phyloP scores from a whole-genome alignment of 2,329 filamentous ascomycete species.

The Biscogniauxia marginata region DNA sequence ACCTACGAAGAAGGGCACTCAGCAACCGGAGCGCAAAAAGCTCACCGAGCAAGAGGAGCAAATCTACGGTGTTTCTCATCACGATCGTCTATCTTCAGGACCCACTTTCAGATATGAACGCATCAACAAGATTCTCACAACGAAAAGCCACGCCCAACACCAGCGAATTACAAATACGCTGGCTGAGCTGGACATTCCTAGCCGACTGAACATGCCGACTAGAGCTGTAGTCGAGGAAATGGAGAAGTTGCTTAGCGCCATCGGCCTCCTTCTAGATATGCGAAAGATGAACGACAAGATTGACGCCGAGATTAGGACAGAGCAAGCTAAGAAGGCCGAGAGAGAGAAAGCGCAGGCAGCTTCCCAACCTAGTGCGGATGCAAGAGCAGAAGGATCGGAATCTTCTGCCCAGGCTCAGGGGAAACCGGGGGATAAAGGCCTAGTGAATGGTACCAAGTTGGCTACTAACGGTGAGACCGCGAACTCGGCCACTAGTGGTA shows the following conservation, averaged over 20 bases:
- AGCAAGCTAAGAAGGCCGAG: conserved; percentile 56
- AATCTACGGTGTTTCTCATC: conserved; percentile 79
- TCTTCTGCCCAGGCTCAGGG: background rate
- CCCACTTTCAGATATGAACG: conserved; percentile 87
- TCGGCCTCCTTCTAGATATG: conserved; percentile 68
- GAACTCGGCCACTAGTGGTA: background rate
- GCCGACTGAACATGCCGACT: conserved; percentile 72
- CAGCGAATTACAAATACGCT: conserved; percentile 72
- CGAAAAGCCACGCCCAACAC: conserved; percentile 75
- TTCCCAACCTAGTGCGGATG: conserved; percentile 11
- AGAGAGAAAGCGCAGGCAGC: conserved; percentile 40
- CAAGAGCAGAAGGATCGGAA: conserved; percentile 13
- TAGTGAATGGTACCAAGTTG: background rate
- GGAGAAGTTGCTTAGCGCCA: conserved; percentile 66
- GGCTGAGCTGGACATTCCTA: conserved; percentile 68
- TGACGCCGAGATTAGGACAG: conserved; percentile 65
- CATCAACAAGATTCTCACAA: conserved; percentile 74
- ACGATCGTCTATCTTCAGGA: conserved; percentile 81
- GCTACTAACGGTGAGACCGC: conserved; percentile 1
- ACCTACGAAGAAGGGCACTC: conserved; percentile 49
- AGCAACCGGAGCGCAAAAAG: conserved; percentile 60
- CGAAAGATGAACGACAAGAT: conserved; percentile 75
- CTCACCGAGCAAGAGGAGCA: conserved; percentile 74
- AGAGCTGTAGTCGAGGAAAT: conserved; percentile 68
- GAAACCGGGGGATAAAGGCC: conserved; percentile 7